These are phyloP conservation scores for Russula earlei DNA, from an alignment of 768 basidiomycete genomes.

Conservation along the genomic window DNA sequence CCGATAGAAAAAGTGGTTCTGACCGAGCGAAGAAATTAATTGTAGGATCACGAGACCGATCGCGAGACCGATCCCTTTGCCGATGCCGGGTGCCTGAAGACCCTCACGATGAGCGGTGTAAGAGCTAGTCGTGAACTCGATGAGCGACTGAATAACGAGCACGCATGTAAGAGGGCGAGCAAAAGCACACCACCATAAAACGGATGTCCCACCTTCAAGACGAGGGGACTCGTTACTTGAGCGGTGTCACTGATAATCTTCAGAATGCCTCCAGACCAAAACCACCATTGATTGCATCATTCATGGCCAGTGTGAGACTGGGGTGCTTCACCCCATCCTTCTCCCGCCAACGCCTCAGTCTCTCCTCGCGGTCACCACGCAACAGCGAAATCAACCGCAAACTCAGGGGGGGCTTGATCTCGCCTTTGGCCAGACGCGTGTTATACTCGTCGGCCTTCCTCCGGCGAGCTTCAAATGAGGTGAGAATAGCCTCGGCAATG, in stretches of 20 bases:
- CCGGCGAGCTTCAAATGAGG: conserved; percentile 52
- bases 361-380: conserved; percentile 39
- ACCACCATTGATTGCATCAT: conserved; percentile 72
- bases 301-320: conserved; percentile 60
- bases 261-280: conserved; percentile 60
- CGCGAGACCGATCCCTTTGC: conserved; percentile 63
- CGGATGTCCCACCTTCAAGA: conserved; percentile 55
- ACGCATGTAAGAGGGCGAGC: background rate
- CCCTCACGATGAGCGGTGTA: conserved; percentile 31
- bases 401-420: conserved; percentile 43
- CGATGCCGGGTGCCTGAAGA: conserved; percentile 32
- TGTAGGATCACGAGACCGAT: conserved; percentile 64
- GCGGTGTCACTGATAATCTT: conserved; percentile 60
- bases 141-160: conserved; percentile 41
- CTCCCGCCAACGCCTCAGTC: conserved; percentile 57
- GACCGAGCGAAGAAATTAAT: conserved; percentile 52
- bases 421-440: conserved; percentile 50
- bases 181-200: background rate
- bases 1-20: conserved; percentile 81
- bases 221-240: conserved; percentile 63
- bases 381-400: conserved; percentile 53
- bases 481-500: conserved; percentile 54
- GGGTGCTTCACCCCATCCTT: conserved; percentile 51
- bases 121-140: conserved; percentile 58
- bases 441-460: conserved; percentile 63